A percentile compares a stretch with the other conserved stretches of the same genome.
phyloP scores from a whole-genome alignment of 1,284 basidiomycete species.

The Ceratobasidium papillatum region DNA sequence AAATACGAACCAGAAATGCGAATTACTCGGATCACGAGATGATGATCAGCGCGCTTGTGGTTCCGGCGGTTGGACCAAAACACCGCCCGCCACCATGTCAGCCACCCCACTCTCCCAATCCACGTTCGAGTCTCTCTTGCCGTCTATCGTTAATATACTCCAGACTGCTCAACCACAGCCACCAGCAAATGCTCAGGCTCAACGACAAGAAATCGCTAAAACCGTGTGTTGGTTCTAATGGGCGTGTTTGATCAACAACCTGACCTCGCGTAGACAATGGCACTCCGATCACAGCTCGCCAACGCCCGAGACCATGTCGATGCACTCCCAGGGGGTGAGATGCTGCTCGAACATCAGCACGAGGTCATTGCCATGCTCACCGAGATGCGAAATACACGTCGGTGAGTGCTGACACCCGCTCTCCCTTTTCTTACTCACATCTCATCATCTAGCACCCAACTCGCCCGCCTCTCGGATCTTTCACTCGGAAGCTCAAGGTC shows the following conservation, averaged over 20 bases:
- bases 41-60: conserved; percentile 17
- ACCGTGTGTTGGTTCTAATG: neutral
- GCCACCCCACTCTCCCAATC: conserved; percentile 30
- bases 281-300: conserved; percentile 31
- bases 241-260: conserved; percentile 1
- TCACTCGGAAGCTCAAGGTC: conserved; percentile 8
- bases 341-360: conserved; percentile 44
- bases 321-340: conserved; percentile 44
- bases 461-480: conserved; percentile 33
- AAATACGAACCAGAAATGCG: neutral
- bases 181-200: neutral
- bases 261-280: conserved; percentile 23
- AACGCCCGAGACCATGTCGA: conserved; percentile 42
- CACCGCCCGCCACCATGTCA: conserved; percentile 20
- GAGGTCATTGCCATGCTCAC: conserved; percentile 44
- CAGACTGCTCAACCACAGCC: conserved; percentile 22
- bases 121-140: conserved; percentile 29
- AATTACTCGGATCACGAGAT: conserved; percentile 25
- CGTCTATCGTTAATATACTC: conserved; percentile 16
- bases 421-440: neutral
- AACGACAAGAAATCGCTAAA: conserved; percentile 38
- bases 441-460: neutral
- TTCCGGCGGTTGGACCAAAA: neutral
- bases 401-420: conserved; percentile 18
- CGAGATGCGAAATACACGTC: conserved; percentile 39